These are phyloP conservation scores for Aspergillus fischeri DNA, from an alignment of 2,329 filamentous ascomycete species.

Conservation along the genomic window DNA sequence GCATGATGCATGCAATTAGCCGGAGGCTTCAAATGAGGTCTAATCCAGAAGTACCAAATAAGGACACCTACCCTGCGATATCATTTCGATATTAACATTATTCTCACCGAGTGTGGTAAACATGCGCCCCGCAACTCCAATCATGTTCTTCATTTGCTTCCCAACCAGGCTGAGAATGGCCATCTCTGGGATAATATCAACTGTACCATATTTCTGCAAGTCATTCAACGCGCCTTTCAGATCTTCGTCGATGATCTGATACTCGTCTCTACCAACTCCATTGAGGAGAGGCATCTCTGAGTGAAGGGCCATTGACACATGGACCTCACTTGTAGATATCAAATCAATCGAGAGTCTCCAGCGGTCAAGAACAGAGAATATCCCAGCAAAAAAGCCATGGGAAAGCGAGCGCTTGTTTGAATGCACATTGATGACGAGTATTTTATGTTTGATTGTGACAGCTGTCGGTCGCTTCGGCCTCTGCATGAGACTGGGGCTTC, in stretches of 20 bases:
- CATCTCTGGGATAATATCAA: slow-evolving; percentile 88
- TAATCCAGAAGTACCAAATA: slow-evolving; percentile 1
- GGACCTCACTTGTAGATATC: slow-evolving; percentile 93
- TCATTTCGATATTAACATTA: slow-evolving; percentile 98
- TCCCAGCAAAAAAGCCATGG: slow-evolving; percentile 90
- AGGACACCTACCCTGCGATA: slow-evolving; percentile 76
- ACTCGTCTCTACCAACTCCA: slow-evolving; percentile 45
- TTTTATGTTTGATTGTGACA: slow-evolving; percentile 95
- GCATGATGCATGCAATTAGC: slow-evolving; percentile 13
- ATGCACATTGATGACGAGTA: slow-evolving; percentile 96
- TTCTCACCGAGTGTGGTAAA: slow-evolving; percentile 92
- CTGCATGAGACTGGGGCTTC: slow-evolving; percentile 45
- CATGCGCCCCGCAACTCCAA: slow-evolving; percentile 88
- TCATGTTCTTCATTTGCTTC: slow-evolving; percentile 96
- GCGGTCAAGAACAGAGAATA: slow-evolving; percentile 86
- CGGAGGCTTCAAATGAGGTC: slow-evolving; percentile 1
- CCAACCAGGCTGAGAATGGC: slow-evolving; percentile 93
- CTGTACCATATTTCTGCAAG: slow-evolving; percentile 75
- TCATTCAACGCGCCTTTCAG: slow-evolving; percentile 64
- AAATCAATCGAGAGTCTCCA: slow-evolving; percentile 88
- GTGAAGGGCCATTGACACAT: slow-evolving; percentile 95
- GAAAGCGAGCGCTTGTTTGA: slow-evolving; percentile 95
- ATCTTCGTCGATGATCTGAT: slow-evolving; percentile 58
- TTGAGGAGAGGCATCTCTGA: slow-evolving; percentile 60
- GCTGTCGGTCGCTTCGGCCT: slow-evolving; percentile 75